Conservation (phyloP, 768 basidiomycete species). For the Mrakia blollopis region DNA sequence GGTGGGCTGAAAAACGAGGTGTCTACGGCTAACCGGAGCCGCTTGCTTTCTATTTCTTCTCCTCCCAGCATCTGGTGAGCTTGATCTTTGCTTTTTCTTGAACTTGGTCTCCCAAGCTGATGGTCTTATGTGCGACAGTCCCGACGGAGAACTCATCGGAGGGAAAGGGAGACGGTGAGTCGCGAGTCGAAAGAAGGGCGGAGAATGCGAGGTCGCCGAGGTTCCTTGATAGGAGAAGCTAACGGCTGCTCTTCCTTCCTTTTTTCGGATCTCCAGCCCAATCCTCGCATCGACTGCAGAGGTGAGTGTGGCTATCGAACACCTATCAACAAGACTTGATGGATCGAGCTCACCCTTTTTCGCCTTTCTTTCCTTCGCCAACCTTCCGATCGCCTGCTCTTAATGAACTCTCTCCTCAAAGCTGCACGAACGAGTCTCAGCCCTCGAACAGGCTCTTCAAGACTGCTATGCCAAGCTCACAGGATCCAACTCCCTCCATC, state of each 20-base stretch:
- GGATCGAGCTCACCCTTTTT: not conserved
- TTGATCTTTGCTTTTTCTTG: not conserved
- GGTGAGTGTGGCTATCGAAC: not conserved
- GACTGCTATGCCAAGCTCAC: not conserved
- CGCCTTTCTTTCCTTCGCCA: not conserved
- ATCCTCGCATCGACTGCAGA: conserved; percentile 21
- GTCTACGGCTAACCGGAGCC: not conserved
- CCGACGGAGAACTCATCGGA: conserved; percentile 25
- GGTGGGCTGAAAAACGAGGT: no score
- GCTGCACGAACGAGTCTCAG: conserved; percentile 26
- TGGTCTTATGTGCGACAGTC: not conserved
- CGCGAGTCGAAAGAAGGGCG: not conserved
- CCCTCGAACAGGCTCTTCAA: conserved; percentile 19
- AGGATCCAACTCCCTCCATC: not conserved
- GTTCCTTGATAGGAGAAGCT: not conserved
- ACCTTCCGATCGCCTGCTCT: no score
- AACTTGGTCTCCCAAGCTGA: no score
- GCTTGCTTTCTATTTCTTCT: not conserved
- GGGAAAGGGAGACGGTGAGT: conserved; percentile 22
- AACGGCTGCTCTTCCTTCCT: not conserved
- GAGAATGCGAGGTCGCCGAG: no score
- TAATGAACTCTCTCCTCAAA: not conserved
- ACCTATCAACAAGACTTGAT: not conserved
- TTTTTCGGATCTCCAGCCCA: not conserved
- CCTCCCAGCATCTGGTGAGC: not conserved